Conservation (phyloP, 2,329 filamentous ascomycete species). For the Ophiostoma tasmaniense region DNA sequence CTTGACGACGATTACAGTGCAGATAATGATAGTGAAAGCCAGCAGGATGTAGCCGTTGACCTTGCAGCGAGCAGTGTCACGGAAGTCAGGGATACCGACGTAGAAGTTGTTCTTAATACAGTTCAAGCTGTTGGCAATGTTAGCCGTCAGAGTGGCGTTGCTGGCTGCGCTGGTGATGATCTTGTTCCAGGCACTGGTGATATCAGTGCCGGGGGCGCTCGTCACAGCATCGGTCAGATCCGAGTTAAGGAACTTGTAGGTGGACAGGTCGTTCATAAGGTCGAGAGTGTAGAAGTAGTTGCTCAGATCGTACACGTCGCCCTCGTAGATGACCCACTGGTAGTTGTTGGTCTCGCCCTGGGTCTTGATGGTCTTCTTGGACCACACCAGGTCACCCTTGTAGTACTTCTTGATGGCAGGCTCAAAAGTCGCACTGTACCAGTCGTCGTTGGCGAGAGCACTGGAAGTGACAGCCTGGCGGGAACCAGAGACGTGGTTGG, state of each 20-base stretch:
- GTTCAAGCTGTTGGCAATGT: slow-evolving; percentile 58
- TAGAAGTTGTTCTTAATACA: slow-evolving; percentile 83
- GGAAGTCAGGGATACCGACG: slow-evolving; percentile 76
- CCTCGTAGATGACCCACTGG: slow-evolving; percentile 71
- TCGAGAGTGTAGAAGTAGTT: slow-evolving; percentile 79
- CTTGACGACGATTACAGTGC: slow-evolving; percentile 71
- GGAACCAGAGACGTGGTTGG: slow-evolving; percentile 62
- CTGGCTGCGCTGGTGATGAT: slow-evolving; percentile 41
- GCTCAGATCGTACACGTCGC: slow-evolving; percentile 77
- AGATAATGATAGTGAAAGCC: slow-evolving; percentile 77
- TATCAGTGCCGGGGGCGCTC: slow-evolving; percentile 69
- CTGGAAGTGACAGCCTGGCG: slow-evolving; percentile 47
- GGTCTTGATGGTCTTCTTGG: slow-evolving; percentile 46
- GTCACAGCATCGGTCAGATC: slow-evolving; percentile 60
- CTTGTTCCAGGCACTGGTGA: slow-evolving; percentile 57
- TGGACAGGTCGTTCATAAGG: slow-evolving; percentile 41
- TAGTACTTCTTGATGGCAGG: slow-evolving; percentile 78
- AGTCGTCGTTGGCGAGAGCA: slow-evolving; percentile 53
- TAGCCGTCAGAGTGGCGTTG: slow-evolving; percentile 43
- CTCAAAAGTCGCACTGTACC: slow-evolving; percentile 69
- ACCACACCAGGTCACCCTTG: slow-evolving; percentile 76
- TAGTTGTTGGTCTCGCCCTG: slow-evolving; percentile 61
- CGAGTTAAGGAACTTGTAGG: slow-evolving; percentile 64
- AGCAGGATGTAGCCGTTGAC: slow-evolving; percentile 88
- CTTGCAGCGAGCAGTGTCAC: slow-evolving; percentile 64